A percentile compares a stretch with the other conserved stretches of the same genome.
Conservation (phyloP, 805 yeast genomes). For the Cyberlindnera americana region DNA sequence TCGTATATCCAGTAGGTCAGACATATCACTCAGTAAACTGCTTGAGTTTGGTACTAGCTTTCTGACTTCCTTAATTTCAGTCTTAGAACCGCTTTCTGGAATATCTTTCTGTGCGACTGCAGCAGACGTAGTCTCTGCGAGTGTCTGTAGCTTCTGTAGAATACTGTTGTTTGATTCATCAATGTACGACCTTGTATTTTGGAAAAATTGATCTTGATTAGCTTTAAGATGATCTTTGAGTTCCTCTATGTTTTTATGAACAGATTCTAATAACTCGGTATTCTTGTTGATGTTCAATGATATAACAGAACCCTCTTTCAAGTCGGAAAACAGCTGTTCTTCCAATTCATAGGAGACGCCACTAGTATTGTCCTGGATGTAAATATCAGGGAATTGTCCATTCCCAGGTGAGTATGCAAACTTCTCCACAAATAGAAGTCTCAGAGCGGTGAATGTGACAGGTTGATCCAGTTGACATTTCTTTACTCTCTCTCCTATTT, state of each 20-base stretch:
- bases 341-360: slow-evolving; percentile 78
- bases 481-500: slow-evolving; percentile 50
- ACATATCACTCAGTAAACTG: slow-evolving; percentile 15
- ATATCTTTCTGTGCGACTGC: slow-evolving; percentile 2
- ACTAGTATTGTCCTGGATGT: slow-evolving; percentile 57
- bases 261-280: slow-evolving; percentile 15
- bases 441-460: slow-evolving; percentile 40
- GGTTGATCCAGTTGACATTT: slow-evolving; percentile 38
- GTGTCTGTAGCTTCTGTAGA: slow-evolving; percentile 17
- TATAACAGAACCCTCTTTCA: slow-evolving; percentile 57
- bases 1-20: slow-evolving; percentile 40
- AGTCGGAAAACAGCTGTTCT: slow-evolving; percentile 55
- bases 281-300: slow-evolving; percentile 49
- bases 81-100: not conserved
- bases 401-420: slow-evolving; percentile 80
- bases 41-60: slow-evolving; percentile 1
- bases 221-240: slow-evolving; percentile 16
- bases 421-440: slow-evolving; percentile 78
- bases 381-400: slow-evolving; percentile 72
- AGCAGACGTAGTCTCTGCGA: slow-evolving; percentile 11
- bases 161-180: slow-evolving; percentile 23
- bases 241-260: slow-evolving; percentile 20
- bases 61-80: slow-evolving; percentile 1
- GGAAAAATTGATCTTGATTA: slow-evolving; percentile 15
- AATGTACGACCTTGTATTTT: slow-evolving; percentile 23